These are phyloP conservation scores for Cryptococcus sp. DNA, from an alignment of 1,284 basidiomycete genomes.

Conservation along the genomic window DNA sequence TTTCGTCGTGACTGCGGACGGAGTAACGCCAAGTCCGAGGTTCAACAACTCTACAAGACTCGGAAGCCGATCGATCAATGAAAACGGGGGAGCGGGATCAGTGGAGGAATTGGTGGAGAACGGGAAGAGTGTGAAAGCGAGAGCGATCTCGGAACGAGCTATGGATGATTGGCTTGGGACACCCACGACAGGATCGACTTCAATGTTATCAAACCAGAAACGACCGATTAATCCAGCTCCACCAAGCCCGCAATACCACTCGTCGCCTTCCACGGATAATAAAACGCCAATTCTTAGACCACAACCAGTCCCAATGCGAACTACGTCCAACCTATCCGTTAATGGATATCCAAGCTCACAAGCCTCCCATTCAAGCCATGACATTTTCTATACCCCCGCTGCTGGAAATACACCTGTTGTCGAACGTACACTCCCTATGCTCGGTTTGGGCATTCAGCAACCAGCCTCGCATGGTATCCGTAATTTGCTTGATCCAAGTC, in stretches of 20 bases:
- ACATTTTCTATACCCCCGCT: conserved; percentile 14
- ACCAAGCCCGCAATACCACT: neutral
- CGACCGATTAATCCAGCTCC: neutral
- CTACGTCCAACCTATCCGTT: neutral
- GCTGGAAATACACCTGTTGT: conserved; percentile 9
- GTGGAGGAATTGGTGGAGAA: neutral
- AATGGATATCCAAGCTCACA: neutral
- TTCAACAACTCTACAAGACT: neutral
- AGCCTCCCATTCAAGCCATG: conserved; percentile 6
- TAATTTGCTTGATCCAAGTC: neutral
- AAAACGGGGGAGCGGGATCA: neutral
- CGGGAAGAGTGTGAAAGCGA: neutral
- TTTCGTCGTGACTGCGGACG: conserved; percentile 2
- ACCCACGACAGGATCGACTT: neutral
- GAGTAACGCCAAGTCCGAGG: neutral
- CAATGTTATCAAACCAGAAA: neutral
- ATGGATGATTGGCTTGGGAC: neutral
- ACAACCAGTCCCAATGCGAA: neutral
- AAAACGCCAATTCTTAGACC: neutral
- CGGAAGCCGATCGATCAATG: neutral
- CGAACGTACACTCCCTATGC: neutral
- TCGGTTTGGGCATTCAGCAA: neutral
- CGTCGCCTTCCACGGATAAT: neutral
- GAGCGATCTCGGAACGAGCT: neutral
- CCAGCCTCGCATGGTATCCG: neutral